These are phyloP conservation scores for Aegilops sharonensis DNA, from an alignment of 176 grass and related monocot species.

Conservation along the genomic window DNA sequence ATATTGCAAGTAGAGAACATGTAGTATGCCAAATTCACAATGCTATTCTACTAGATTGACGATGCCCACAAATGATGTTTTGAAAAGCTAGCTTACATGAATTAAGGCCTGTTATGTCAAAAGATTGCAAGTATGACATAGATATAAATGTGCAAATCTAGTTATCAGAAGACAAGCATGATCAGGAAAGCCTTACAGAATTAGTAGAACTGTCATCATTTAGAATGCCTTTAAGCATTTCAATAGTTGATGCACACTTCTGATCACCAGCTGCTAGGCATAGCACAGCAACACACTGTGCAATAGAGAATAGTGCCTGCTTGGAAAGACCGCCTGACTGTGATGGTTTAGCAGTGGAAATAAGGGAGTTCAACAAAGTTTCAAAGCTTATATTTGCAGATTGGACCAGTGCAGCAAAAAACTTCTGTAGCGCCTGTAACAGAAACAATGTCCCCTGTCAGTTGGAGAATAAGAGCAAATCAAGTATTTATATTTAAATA, in stretches of 20 bases:
- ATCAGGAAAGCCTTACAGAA: background rate
- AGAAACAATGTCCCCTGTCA: background rate
- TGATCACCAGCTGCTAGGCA: conserved; percentile 4
- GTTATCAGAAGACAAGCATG: background rate
- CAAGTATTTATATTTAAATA: background rate
- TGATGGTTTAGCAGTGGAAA: background rate
- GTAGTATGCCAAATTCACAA: background rate
- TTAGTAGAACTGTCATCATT: background rate
- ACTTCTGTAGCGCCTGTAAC: background rate
- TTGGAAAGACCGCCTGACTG: background rate
- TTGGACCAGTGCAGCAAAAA: background rate
- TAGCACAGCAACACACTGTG: background rate
- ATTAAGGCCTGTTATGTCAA: background rate
- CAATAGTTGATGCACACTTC: background rate
- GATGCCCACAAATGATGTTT: background rate
- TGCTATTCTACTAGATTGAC: background rate
- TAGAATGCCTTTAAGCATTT: conserved; percentile 7
- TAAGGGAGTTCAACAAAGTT: background rate
- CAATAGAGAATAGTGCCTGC: background rate
- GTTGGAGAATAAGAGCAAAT: background rate
- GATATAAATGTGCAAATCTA: background rate
- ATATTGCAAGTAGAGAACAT: background rate
- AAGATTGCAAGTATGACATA: background rate
- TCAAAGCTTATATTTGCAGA: background rate
- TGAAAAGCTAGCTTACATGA: background rate